phyloP scores from a whole-genome alignment of 1,284 basidiomycete genomes.

The Cryptococcus maquisensis region DNA sequence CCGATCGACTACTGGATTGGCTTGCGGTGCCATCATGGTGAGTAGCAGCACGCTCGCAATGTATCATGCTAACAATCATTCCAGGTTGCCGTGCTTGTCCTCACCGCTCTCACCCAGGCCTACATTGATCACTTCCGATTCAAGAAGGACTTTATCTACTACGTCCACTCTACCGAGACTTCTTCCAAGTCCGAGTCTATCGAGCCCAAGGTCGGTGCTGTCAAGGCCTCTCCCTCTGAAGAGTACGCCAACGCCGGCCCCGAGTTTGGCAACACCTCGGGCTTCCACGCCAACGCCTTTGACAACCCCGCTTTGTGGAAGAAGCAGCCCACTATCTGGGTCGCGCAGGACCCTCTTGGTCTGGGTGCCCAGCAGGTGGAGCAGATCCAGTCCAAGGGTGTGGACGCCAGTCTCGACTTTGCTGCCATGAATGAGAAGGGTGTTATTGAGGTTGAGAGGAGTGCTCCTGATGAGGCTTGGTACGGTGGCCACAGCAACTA shows the following conservation, averaged over 20 bases:
- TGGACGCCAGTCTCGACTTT: conserved; percentile 43
- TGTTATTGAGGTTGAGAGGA: conserved; percentile 36
- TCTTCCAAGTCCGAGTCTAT: conserved; percentile 8
- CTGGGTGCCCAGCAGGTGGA: conserved; percentile 43
- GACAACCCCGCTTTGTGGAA: conserved; percentile 50
- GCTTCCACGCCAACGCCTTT: conserved; percentile 41
- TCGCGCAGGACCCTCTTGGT: conserved; percentile 46
- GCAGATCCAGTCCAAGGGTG: conserved; percentile 37
- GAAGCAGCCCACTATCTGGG: conserved; percentile 47
- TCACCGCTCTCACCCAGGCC: conserved; percentile 38
- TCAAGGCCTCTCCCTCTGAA: conserved; percentile 13
- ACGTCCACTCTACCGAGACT: conserved; percentile 28
- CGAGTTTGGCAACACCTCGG: conserved; percentile 38
- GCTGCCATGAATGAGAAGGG: conserved; percentile 46
- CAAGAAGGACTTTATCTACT: conserved; percentile 33
- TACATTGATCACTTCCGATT: conserved; percentile 45
- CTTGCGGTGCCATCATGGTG: conserved; percentile 45
- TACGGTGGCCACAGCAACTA: conserved; percentile 27
- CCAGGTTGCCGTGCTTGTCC: conserved; percentile 31
- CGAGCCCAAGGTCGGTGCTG: conserved; percentile 19
- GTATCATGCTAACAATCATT: neutral
- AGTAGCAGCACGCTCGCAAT: conserved; percentile 3
- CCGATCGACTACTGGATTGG: conserved; percentile 38
- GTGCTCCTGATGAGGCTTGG: conserved; percentile 45
- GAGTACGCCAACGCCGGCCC: conserved; percentile 30